A percentile compares a stretch with the other conserved stretches of the same genome.
Evolutionary conservation across 345 rosid species (phyloP).

Genomic region (Populus nigra): DNA sequence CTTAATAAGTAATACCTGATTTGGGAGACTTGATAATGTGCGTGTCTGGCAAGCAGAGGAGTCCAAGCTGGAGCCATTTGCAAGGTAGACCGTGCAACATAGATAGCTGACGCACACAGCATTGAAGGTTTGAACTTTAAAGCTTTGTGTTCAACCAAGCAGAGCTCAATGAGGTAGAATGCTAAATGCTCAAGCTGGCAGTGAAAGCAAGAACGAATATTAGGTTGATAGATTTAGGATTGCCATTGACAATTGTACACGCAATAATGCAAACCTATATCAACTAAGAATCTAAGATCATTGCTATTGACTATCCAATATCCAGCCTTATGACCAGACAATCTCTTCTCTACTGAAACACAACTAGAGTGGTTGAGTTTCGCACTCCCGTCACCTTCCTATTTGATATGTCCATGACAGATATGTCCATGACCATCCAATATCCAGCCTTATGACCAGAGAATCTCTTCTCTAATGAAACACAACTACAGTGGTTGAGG

Average conservation of each 20-base stretch:
- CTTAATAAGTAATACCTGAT: conserved; percentile 45
- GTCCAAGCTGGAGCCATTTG: conserved; percentile 73
- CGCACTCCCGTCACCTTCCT: no score
- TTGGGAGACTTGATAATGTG: conserved; percentile 57
- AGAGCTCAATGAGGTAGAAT: conserved; percentile 78
- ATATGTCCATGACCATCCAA: no score
- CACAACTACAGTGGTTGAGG: no score
- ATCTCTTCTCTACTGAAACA: not conserved
- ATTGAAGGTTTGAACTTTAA: conserved; percentile 72
- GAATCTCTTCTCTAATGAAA: no score
- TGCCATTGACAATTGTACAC: not conserved
- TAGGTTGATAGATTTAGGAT: not conserved
- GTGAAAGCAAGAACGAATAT: not conserved
- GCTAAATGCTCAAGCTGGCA: conserved; percentile 78
- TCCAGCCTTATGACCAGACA: not conserved
- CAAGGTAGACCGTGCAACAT: conserved; percentile 72
- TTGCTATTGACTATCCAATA: not conserved
- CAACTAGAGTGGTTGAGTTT: not conserved
- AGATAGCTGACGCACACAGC: conserved; percentile 89
- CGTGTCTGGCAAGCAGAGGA: conserved; percentile 55
- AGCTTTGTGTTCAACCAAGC: conserved; percentile 79
- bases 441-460: no score
- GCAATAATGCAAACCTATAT: not conserved
- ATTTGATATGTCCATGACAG: no score
- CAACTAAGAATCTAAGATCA: not conserved